phyloP scores from a whole-genome alignment of 306 rosid species.

The Corylus heterophylla region DNA sequence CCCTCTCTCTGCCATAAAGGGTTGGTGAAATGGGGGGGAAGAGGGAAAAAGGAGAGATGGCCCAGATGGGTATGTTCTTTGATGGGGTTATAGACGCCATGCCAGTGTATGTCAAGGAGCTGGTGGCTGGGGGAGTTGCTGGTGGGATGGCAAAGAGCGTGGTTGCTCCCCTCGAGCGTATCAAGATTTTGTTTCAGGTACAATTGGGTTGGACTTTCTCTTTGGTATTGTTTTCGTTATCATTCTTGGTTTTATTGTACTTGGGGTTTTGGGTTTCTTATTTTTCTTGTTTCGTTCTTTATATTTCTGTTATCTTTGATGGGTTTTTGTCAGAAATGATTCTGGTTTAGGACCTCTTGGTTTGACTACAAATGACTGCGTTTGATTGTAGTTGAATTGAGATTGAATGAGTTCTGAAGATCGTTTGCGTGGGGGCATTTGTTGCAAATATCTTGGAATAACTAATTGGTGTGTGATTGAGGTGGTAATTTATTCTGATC shows the following conservation, averaged over 20 bases:
- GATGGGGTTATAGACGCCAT: slow-evolving; percentile 50
- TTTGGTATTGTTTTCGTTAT: neutral
- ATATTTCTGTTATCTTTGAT: neutral
- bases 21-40: slow-evolving; percentile 43
- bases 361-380: neutral
- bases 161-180: slow-evolving; percentile 89
- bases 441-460: neutral
- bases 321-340: neutral
- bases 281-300: slow-evolving; percentile 5
- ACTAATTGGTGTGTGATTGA: neutral
- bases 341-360: neutral
- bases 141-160: slow-evolving; percentile 78
- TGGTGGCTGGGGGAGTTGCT: slow-evolving; percentile 81
- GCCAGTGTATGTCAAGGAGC: slow-evolving; percentile 84
- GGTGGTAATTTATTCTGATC: neutral
- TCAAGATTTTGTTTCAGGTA: slow-evolving; percentile 94
- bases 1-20: neutral
- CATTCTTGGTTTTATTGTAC: neutral
- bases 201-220: neutral
- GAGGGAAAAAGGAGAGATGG: slow-evolving; percentile 37
- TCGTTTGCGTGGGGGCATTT: neutral
- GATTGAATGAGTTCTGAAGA: neutral
- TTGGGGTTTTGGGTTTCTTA: slow-evolving; percentile 10
- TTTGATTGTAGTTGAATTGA: slow-evolving; percentile 2
- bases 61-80: slow-evolving; percentile 12